Evolutionary conservation across 2,329 filamentous ascomycete genomes (phyloP).

Genomic region (Teratosphaeria zuluensis): DNA sequence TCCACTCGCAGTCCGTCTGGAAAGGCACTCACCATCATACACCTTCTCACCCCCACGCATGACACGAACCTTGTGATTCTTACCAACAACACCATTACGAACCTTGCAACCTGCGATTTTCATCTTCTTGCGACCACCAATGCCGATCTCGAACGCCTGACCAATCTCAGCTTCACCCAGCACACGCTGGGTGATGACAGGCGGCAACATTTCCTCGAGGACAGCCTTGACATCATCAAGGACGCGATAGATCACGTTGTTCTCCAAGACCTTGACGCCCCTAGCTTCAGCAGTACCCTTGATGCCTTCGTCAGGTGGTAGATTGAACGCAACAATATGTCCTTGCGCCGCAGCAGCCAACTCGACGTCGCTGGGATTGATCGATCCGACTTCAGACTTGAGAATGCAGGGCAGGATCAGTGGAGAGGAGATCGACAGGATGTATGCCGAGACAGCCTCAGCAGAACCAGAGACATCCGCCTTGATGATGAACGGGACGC

Average conservation of each 20-base stretch:
- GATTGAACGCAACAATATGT: conserved; percentile 80
- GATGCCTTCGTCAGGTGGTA: conserved; percentile 54
- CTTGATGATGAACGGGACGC: conserved; percentile 77
- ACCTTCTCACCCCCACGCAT: conserved; percentile 64
- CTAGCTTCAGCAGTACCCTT: conserved; percentile 57
- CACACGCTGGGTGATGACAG: conserved; percentile 58
- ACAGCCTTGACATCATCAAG: conserved; percentile 61
- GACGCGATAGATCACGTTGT: conserved; percentile 77
- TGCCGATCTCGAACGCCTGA: conserved; percentile 73
- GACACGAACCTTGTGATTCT: conserved; percentile 58
- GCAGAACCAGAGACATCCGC: conserved; percentile 89
- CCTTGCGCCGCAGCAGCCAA: conserved; percentile 70
- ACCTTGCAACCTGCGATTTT: conserved; percentile 83
- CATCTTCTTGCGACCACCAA: conserved; percentile 60
- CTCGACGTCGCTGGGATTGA: conserved; percentile 81
- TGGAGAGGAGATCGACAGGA: conserved; percentile 71
- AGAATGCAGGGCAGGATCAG: conserved; percentile 73
- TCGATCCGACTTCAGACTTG: conserved; percentile 63
- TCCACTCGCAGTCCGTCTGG: not conserved
- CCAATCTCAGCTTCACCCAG: conserved; percentile 80
- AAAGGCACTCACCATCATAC: conserved; percentile 64
- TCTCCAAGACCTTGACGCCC: conserved; percentile 69
- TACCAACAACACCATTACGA: conserved; percentile 64
- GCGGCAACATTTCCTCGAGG: conserved; percentile 60
- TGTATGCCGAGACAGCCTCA: conserved; percentile 72